Evolutionary conservation across 2,329 filamentous ascomycete genomes (phyloP).

Genomic region (Pyrenochaeta sp.): DNA sequence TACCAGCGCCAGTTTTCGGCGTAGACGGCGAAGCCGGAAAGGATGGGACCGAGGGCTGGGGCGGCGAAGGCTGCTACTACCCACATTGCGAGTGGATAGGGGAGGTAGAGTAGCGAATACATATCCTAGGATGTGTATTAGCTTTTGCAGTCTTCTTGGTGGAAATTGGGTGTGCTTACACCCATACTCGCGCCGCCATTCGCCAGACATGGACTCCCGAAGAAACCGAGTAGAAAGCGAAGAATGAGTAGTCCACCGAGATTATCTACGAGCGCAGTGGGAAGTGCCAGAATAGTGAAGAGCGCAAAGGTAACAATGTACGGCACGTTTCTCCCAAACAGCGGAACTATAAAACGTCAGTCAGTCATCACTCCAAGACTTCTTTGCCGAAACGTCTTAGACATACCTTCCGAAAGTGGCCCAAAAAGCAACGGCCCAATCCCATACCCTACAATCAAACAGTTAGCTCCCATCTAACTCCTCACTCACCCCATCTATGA

Average conservation of each 20-base stretch:
- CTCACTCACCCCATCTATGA: neutral
- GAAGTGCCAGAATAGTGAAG: slow-evolving; percentile 61
- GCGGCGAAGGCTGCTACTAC: slow-evolving; percentile 60
- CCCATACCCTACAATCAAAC: slow-evolving; percentile 48
- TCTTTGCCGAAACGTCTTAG: neutral
- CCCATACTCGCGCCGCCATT: slow-evolving; percentile 60
- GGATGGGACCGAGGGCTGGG: slow-evolving; percentile 67
- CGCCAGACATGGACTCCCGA: slow-evolving; percentile 69
- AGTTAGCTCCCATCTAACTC: neutral
- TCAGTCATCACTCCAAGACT: neutral
- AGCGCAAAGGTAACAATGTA: slow-evolving; percentile 59
- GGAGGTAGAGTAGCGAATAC: slow-evolving; percentile 63
- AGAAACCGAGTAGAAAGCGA: slow-evolving; percentile 62
- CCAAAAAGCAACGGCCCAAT: slow-evolving; percentile 54
- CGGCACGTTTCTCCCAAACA: slow-evolving; percentile 58
- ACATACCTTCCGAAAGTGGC: slow-evolving; percentile 55
- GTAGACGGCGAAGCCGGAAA: slow-evolving; percentile 62
- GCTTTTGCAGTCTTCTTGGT: neutral
- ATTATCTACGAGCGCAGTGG: slow-evolving; percentile 58
- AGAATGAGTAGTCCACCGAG: slow-evolving; percentile 63
- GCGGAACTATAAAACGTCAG: slow-evolving; percentile 45
- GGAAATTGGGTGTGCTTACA: slow-evolving; percentile 8
- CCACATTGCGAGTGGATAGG: slow-evolving; percentile 68
- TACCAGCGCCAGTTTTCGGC: slow-evolving; percentile 61
- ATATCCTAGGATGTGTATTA: slow-evolving; percentile 42